Evolutionary conservation across 257 asterid genomes (phyloP), one percentile per base, ranked within the genome.

Genomic region (Gentiana straminea): DNA sequence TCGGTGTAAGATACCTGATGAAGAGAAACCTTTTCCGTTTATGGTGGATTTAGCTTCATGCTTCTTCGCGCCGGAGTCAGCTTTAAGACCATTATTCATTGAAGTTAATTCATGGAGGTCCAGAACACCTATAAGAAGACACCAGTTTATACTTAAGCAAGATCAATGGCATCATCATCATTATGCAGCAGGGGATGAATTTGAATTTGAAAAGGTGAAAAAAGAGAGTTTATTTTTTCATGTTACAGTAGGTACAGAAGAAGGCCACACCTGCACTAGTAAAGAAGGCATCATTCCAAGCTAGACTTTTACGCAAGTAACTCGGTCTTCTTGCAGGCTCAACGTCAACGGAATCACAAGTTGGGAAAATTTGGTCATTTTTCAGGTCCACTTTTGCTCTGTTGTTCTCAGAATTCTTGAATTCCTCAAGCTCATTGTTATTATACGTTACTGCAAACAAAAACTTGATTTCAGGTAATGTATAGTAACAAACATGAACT

Each of bases 251-350:
- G 5, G 41, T 35, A 24, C 24, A 24, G 24, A 24, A 24, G 24
- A 24, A 24, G 24, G 24, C 24, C 24, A 24, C 34, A 82, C 95
- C 95, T 5, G 84, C 76, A 63, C 73, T 67, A 47, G 73, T 66
- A 70, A 66, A 76, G 58, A 86, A 86, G 33, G 91, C 86, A 51
- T 51, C 69, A 56, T 86, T 84, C 95, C 95, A 86, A 45, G 94
- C 94, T 51, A 82, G 62, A 73, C 94, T 86, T 69, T 64, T 74
- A 57, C 94, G 72, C 35, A 73, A 51, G 68, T 63, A 79, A 75
- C 86, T 85, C 34, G 83, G 84, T 49, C 83, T 67, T 49, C 83
- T 67, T 5, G 64, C 62, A 36, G 70, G 59, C 59, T 57, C 56
- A 58, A 70, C 24, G 24, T 15, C 24, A 24, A 24, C 10, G 59